phyloP scores from a whole-genome alignment of 148 eudicot genomes.

The Beta vulgaris region DNA sequence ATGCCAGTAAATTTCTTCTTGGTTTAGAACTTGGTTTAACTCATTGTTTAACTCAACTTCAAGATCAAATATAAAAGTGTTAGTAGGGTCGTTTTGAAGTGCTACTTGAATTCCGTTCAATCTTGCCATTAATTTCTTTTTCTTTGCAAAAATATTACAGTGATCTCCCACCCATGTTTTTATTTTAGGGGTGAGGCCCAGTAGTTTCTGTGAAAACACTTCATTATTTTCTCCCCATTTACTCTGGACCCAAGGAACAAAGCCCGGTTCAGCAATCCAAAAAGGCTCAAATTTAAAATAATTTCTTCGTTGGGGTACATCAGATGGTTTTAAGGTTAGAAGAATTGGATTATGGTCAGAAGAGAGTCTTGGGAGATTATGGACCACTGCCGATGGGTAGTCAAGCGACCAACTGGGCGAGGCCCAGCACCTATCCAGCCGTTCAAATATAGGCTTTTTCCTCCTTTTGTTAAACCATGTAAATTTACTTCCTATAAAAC shows the following conservation, averaged over 20 bases:
- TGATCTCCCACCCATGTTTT: neutral
- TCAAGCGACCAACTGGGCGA: neutral
- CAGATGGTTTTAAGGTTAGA: neutral
- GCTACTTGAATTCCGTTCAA: neutral
- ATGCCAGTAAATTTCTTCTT: constrained; percentile 1
- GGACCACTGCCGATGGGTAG: neutral
- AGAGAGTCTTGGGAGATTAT: neutral
- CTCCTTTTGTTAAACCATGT: neutral
- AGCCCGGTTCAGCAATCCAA: neutral
- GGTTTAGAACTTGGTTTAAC: neutral
- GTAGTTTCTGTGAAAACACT: neutral
- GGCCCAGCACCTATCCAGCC: neutral
- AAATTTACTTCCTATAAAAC: neutral
- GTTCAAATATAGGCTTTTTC: neutral
- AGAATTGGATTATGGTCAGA: neutral
- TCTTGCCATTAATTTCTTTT: neutral
- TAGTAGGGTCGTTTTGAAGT: neutral
- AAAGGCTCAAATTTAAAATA: neutral
- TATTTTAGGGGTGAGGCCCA: neutral
- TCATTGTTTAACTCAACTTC: neutral
- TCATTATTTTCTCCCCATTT: neutral
- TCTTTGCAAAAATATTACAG: neutral
- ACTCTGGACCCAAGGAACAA: neutral
- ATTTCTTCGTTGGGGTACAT: fast-evolving
- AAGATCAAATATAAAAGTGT: neutral